Evolutionary conservation across 768 basidiomycete species (phyloP), one percentile per base, ranked within the genome.

Genomic region (Tricholoma flavovirens): DNA sequence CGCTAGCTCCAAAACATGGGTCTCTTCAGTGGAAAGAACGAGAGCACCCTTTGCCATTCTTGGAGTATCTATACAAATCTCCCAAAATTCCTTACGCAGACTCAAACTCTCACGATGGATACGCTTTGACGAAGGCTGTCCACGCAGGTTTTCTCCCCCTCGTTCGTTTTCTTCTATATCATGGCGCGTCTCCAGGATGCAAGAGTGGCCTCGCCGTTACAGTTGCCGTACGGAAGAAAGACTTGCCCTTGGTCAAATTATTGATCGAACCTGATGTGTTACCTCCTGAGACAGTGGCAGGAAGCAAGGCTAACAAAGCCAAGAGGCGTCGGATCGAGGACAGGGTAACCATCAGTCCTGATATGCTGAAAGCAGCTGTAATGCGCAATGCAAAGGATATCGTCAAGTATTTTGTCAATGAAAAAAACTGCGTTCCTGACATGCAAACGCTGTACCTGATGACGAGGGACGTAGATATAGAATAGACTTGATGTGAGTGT

Each of bases 101-200:
- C 29, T 65, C 78, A 11, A 83, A 95, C 67, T 81, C 88, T 7
- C 77, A 90, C 67, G 76, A 81, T 2, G 95, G 94, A 1, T 97
- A 94, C 64, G 86, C 88, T 0, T 82, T 97, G 38, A 84, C 83
- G 14, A 84, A 82, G 60, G 92, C 94, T 1, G 89, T 93, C 1
- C 76, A 85, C 35, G 83, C 80, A 0, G 73, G 74, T 19, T 86
- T 86, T 59, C 54, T 77, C 1, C 83, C 85, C 3, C 80, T 97
- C 7, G 75, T 93, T 1, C 73, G 69, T 21, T 86, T 90, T 61
- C 77, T 98, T 14, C 82, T 97, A 49, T 72, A 75, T 2, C 73
- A 84, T 17, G 87, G 84, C 3, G 93, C 91, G 0, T 86, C 86
- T 10, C 93, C 94, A 0, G 64, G 64, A 4, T 70, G 70, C 58